A percentile compares a stretch with the other conserved stretches of the same genome.
phyloP scores from a whole-genome alignment of 2,329 filamentous ascomycete genomes.

The Pseudogymnoascus sp. region DNA sequence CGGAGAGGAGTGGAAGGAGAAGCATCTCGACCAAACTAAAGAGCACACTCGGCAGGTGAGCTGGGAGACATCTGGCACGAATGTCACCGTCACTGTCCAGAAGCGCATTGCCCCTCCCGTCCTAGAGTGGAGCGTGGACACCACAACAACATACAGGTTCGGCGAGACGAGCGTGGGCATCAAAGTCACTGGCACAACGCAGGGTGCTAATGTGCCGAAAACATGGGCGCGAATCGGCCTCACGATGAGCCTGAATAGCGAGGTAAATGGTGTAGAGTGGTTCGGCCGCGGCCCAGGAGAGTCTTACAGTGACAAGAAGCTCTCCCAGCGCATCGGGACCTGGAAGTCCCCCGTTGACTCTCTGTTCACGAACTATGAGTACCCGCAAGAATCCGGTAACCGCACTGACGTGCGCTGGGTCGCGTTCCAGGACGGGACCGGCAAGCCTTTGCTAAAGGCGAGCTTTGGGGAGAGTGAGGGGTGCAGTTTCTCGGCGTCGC shows the following conservation, averaged over 20 bases:
- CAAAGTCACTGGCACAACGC: constrained; percentile 40
- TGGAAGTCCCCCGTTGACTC: constrained; percentile 42
- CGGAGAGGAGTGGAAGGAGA: constrained; percentile 50
- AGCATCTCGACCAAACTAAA: constrained; percentile 40
- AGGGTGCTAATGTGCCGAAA: constrained; percentile 42
- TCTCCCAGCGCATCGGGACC: constrained; percentile 50
- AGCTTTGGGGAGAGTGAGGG: constrained; percentile 40
- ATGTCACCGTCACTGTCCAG: constrained; percentile 38
- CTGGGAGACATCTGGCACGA: constrained; percentile 14
- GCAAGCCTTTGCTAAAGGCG: constrained; percentile 35
- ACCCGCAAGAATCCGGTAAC: constrained; percentile 62
- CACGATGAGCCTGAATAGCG: constrained; percentile 37
- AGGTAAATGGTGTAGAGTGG: constrained; percentile 44
- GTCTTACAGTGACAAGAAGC: constrained; percentile 59
- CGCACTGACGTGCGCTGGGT: constrained; percentile 58
- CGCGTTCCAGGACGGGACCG: constrained; percentile 33
- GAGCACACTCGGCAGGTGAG: constrained; percentile 34
- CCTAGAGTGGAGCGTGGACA: constrained; percentile 52
- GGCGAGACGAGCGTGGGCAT: constrained; percentile 41
- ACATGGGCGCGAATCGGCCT: constrained; percentile 59
- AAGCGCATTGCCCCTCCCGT: constrained; percentile 54
- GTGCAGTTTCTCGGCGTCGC: constrained; percentile 49
- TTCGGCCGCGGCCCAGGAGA: constrained; percentile 62
- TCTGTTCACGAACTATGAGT: constrained; percentile 57
- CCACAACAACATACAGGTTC: constrained; percentile 49